Base-by-base conservation (phyloP, 2,329 filamentous ascomycete species). In the Furcasterigmium furcatum region DNA sequence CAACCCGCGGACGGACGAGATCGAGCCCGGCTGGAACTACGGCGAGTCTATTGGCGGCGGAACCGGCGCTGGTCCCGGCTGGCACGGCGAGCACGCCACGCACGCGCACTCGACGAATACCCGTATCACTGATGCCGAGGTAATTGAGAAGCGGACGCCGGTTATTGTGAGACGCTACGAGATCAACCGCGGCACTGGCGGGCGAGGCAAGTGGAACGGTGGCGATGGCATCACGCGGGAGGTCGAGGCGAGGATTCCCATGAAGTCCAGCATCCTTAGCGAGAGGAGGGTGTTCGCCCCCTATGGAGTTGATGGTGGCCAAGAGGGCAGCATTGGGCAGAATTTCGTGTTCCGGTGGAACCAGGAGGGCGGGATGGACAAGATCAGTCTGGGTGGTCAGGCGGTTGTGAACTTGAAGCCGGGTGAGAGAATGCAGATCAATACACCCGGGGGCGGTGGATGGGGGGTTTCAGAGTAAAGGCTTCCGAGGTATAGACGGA, bases 171-270 rank as follows among this genome's bases (percentile, higher is more conserved):
- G 58, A 7, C 55, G 59, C 39, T 67, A 65, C 32, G 53, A 45
- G 1, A 53, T 67, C 13, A 55, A 64, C 1, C 46, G 41, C 2
- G 58, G 55, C 18, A 51, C 45, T 27, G 83, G 81, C 1, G 88
- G 88, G 0, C 58, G 59, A 3, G 88, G 88, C 0, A 74, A 79
- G 58, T 81, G 87, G 55, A 66, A 67, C 0, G 88, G 88, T n/a
- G 88, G 88, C 2, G 81, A 91, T 55, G 89, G 89, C 12, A 84
- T 89, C 0, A 70, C 90, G 0, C 68, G 88, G 1, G 89, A 94
- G 48, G 90, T 94, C 48, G 88, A 94, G 64, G 91, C 91, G 62
- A 51, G 59, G 1, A 83, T 87, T 35, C 85, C 87, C 0, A 78
- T 94, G 6, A 85, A 91, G 62, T 87, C 88, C 13, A 87, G 82